These are phyloP conservation scores for Ustilago lituana DNA, from an alignment of 1,284 basidiomycete species.

Conservation along the genomic window DNA sequence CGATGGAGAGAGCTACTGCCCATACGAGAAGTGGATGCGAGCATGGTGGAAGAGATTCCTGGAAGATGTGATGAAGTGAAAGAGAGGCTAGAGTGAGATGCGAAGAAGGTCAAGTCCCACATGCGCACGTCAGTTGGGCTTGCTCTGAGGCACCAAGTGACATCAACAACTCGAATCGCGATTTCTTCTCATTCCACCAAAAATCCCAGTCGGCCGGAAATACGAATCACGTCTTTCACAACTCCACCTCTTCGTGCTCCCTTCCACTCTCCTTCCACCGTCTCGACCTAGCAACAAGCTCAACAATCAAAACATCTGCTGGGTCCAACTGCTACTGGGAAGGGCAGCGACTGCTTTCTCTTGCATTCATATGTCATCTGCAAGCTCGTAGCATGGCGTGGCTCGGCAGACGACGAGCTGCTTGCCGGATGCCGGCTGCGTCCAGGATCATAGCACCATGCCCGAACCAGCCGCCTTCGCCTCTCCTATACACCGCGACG, in stretches of 20 bases:
- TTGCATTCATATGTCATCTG: too few species aligned
- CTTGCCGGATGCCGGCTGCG: too few species aligned
- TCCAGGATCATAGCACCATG: background rate
- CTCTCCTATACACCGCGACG: background rate
- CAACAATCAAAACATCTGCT: too few species aligned
- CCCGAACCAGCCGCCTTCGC: background rate
- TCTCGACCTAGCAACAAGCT: too few species aligned
- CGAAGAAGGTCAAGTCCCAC: too few species aligned
- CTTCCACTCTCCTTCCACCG: background rate
- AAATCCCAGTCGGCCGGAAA: conserved; percentile 19
- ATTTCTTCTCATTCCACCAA: conserved; percentile 8
- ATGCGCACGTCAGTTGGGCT: too few species aligned
- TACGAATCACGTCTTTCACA: background rate
- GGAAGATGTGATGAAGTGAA: background rate
- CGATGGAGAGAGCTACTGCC: conserved; percentile 4
- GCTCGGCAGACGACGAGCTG: background rate
- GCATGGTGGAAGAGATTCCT: conserved; percentile 5
- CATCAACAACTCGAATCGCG: too few species aligned
- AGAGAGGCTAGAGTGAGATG: background rate
- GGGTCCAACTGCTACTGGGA: too few species aligned
- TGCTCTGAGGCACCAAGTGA: too few species aligned
- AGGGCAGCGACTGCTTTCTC: conserved; percentile 6
- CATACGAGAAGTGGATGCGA: conserved; percentile 26
- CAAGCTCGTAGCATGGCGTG: background rate
- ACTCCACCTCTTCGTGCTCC: background rate